A percentile compares a stretch with the other conserved stretches of the same genome.
These are phyloP conservation scores for Talaromyces proteolyticus DNA, from an alignment of 495 filamentous ascomycete species.

Conservation along the genomic window DNA sequence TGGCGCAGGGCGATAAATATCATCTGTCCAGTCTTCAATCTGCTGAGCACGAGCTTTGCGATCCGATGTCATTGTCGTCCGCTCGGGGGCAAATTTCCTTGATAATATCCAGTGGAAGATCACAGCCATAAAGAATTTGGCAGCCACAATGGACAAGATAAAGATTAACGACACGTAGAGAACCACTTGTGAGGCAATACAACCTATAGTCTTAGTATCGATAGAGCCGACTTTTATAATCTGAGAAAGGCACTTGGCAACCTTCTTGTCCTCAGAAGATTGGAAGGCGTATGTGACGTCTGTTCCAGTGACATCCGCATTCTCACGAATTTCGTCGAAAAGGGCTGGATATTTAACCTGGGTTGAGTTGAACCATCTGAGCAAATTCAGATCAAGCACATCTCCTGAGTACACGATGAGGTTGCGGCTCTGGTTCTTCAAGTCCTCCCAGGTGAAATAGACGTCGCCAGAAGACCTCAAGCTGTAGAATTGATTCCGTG, in stretches of 20 bases:
- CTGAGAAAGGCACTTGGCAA: constrained; percentile 81
- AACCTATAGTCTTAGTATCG: constrained; percentile 93
- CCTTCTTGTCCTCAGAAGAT: constrained; percentile 63
- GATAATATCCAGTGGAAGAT: constrained; percentile 94
- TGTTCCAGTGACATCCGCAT: constrained; percentile 71
- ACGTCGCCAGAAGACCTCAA: constrained; percentile 62
- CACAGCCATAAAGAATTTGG: constrained; percentile 86
- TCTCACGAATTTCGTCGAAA: constrained; percentile 76
- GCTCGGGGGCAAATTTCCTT: constrained; percentile 70
- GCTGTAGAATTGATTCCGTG: constrained; percentile 69
- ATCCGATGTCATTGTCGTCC: constrained; percentile 64
- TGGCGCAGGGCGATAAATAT: constrained; percentile 88
- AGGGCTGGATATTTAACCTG: constrained; percentile 73
- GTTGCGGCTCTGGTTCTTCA: constrained; percentile 83
- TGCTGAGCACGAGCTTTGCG: constrained; percentile 78
- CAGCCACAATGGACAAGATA: constrained; percentile 81
- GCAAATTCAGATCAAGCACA: constrained; percentile 86
- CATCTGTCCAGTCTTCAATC: constrained; percentile 98
- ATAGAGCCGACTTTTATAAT: constrained; percentile 94
- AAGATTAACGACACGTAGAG: constrained; percentile 91
- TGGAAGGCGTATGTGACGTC: constrained; percentile 89
- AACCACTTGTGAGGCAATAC: constrained; percentile 95
- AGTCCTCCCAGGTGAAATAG: constrained; percentile 93
- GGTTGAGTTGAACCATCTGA: constrained; percentile 81
- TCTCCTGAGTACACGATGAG: constrained; percentile 89